Evolutionary conservation across 2,329 filamentous ascomycete genomes (phyloP).

Genomic region (Nemania sp.): DNA sequence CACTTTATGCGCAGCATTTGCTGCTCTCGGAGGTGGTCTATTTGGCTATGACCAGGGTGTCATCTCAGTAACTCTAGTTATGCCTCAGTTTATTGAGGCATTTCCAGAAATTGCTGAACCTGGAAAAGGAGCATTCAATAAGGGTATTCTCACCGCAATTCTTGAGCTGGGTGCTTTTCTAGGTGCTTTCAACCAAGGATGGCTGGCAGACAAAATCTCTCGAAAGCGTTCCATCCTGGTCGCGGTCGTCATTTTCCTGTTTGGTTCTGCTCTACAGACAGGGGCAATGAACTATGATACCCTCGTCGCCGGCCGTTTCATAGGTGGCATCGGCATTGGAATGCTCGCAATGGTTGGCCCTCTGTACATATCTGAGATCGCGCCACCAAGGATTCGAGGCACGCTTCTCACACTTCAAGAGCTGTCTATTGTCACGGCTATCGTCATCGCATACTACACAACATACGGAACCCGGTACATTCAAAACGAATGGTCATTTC

Average conservation of each 20-base stretch:
- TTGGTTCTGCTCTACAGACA: slow-evolving; percentile 6
- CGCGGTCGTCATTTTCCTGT: neutral
- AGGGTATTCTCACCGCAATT: slow-evolving; percentile 40
- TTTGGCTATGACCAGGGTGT: neutral
- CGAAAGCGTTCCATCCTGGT: neutral
- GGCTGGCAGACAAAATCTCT: neutral
- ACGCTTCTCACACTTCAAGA: slow-evolving; percentile 39
- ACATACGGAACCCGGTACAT: slow-evolving; percentile 52
- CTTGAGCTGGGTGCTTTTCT: slow-evolving; percentile 69
- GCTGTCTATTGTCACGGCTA: slow-evolving; percentile 48
- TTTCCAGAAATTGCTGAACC: neutral
- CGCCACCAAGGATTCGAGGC: slow-evolving; percentile 40
- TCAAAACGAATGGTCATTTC: slow-evolving; percentile 49
- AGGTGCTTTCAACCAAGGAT: slow-evolving; percentile 63
- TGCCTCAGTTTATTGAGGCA: neutral
- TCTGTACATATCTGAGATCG: slow-evolving; percentile 47
- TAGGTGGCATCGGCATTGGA: slow-evolving; percentile 66
- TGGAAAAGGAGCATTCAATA: neutral
- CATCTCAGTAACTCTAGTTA: neutral
- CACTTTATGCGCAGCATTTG: neutral
- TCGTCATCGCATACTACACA: slow-evolving; percentile 45
- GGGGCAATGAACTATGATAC: neutral
- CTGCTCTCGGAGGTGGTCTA: neutral
- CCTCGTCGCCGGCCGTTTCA: slow-evolving; percentile 56
- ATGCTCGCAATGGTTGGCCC: slow-evolving; percentile 51